Conservation (phyloP, 441 rosid species). For the Breynia disticha region DNA sequence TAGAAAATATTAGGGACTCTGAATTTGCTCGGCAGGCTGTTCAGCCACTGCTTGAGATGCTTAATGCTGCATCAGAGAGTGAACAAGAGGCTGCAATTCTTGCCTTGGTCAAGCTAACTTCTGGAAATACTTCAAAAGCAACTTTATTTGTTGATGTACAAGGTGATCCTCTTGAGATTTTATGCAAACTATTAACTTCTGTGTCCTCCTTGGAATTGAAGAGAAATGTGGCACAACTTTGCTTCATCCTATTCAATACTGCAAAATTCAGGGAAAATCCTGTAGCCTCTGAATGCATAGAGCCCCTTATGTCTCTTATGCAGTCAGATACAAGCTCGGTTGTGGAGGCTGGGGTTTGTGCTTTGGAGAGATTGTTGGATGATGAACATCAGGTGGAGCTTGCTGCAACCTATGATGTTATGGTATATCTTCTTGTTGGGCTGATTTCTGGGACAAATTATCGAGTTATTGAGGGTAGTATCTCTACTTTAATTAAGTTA, state of each 20-base stretch:
- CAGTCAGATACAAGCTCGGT: conserved; percentile 35
- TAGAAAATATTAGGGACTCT: conserved; percentile 60
- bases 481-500: conserved; percentile 68
- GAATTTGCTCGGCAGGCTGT: conserved; percentile 69
- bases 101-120: conserved; percentile 59
- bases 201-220: conserved; percentile 56
- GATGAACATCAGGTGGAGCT: conserved; percentile 51
- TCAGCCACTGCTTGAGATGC: conserved; percentile 74
- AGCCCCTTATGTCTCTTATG: conserved; percentile 54
- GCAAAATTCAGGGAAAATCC: conserved; percentile 44
- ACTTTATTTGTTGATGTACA: conserved; percentile 39
- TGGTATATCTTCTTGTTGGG: conserved; percentile 48
- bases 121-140: conserved; percentile 43
- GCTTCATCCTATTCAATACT: conserved; percentile 41
- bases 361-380: conserved; percentile 66
- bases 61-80: conserved; percentile 52
- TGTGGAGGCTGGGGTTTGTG: conserved; percentile 62
- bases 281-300: conserved; percentile 45
- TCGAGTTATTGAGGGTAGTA: conserved; percentile 57
- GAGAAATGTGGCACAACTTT: conserved; percentile 61
- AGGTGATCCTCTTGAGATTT: conserved; percentile 57
- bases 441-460: conserved; percentile 53
- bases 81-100: conserved; percentile 65
- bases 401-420: conserved; percentile 41
- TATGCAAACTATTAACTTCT: conserved; percentile 52